Evolutionary conservation across 192 early-diverging fungal species (phyloP), one percentile per base, ranked within the genome.

Genomic region (Lunasporangiospora selenospora): DNA sequence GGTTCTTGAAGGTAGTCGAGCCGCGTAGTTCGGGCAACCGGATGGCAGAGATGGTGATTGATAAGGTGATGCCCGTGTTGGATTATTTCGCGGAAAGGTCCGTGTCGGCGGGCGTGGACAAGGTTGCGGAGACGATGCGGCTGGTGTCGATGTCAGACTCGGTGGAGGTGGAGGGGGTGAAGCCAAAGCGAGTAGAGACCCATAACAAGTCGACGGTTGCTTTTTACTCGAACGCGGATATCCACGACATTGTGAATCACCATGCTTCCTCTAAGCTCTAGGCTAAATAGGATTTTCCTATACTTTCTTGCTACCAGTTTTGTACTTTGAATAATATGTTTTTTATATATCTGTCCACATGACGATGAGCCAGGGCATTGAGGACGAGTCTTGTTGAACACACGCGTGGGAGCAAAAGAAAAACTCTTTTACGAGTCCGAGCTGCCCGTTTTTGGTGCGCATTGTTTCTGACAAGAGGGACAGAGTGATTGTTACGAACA

Each of bases 1-100:
- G 62, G 0, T 67, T 79, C 24, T 65, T 89, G 44, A 76, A 75
- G 29, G 39, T 62, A 0, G 83, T 81, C 11, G 83, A 87, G 41
- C 51, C 67, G 1, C 53, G 69, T 18, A 47, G 33, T 9, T 39
- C 40, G 18, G 26, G 46, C 21, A 40, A 0, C 27, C 37, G 53
- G 2, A 4, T 6, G n/a, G 49, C 30, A 18, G 69, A 73, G 21
- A 49, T 32, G 54, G 12, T 41, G 7, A 10, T 58, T 1, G 42
- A 30, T n/a, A 44, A 34, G 53, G 0, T 58, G 0, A 42, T 73
- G n/a, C 69, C 69, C 2, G n/a, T 73, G 18, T 0, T 73, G 36
- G 69, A 73, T 3, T 41, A 58, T 38, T 3, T 73, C 8, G n/a
- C 69, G 15, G 59, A 62, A 37, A 57, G 19, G 44, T 19, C 23